phyloP scores from a whole-genome alignment of 495 filamentous ascomycete genomes.

The Xylaria intraflava region DNA sequence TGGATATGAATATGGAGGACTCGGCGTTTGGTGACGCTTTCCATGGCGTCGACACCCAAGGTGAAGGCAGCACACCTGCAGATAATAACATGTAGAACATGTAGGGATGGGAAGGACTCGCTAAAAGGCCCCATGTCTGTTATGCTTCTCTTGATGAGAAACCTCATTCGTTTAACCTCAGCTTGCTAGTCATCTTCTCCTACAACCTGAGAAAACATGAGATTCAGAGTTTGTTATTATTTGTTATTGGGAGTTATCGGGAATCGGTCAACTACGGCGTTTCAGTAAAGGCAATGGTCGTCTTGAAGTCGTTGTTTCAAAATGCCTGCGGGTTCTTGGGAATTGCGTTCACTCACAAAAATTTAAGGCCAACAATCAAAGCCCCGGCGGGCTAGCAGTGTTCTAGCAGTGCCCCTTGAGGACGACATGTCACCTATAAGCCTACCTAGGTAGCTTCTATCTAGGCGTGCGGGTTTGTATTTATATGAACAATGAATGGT shows the following conservation, averaged over 20 bases:
- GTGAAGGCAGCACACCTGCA: slow-evolving; percentile 19
- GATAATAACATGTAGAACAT: slow-evolving; percentile 20
- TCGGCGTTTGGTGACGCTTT: slow-evolving; percentile 53
- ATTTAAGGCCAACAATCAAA: too few species aligned
- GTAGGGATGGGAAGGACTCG: slow-evolving; percentile 9
- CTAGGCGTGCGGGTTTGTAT: too few species aligned
- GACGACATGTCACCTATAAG: too few species aligned
- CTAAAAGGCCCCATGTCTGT: neutral
- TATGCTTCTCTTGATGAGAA: neutral
- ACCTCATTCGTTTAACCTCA: too few species aligned
- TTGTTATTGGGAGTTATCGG: neutral
- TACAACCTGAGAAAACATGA: neutral
- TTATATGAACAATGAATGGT: too few species aligned
- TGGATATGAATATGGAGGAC: slow-evolving; percentile 47
- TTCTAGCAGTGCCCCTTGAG: too few species aligned
- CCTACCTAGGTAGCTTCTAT: too few species aligned
- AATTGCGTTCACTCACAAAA: too few species aligned
- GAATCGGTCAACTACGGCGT: neutral
- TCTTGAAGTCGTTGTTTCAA: neutral
- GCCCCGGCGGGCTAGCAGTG: too few species aligned
- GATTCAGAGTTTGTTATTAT: neutral
- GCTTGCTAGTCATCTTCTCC: neutral
- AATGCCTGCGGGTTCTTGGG: too few species aligned
- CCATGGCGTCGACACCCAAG: slow-evolving; percentile 39
- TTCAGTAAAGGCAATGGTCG: neutral